Conservation (phyloP, 2,329 filamentous ascomycete genomes). For the Tolypocladium ovalisporum region DNA sequence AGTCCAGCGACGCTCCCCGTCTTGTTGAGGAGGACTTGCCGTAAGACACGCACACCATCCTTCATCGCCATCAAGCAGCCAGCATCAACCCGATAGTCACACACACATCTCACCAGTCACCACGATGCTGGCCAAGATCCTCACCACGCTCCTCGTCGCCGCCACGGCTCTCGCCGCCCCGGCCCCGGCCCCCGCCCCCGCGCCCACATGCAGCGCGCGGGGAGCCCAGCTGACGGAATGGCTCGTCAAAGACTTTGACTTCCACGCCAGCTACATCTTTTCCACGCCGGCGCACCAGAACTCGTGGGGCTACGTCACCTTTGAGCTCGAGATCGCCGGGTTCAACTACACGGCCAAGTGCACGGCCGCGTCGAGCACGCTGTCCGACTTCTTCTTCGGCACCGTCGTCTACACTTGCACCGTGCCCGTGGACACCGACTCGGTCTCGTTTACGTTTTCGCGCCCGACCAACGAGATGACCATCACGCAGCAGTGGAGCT, state of each 20-base stretch:
- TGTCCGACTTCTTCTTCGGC: conserved; percentile 40
- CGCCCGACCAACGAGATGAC: conserved; percentile 22
- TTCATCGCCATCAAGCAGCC: neutral
- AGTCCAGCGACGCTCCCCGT: neutral
- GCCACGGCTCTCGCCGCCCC: conserved; percentile 13
- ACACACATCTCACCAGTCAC: neutral
- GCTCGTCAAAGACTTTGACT: conserved; percentile 33
- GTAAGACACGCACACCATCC: neutral
- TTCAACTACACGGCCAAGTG: conserved; percentile 27
- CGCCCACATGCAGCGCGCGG: conserved; percentile 8
- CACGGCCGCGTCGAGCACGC: conserved; percentile 27
- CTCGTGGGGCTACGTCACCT: conserved; percentile 33
- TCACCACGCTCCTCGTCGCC: conserved; percentile 12
- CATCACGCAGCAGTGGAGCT: conserved; percentile 39
- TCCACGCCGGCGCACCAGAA: conserved; percentile 40
- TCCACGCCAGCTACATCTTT: conserved; percentile 37
- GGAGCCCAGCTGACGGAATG: conserved; percentile 18
- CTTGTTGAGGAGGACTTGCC: neutral
- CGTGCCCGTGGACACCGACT: conserved; percentile 13
- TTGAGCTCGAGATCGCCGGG: conserved; percentile 37
- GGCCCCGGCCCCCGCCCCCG: conserved; percentile 6
- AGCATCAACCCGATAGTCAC: no score
- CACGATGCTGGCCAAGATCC: conserved; percentile 9
- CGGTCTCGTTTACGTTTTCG: conserved; percentile 31
- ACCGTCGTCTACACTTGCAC: conserved; percentile 31